Conservation (phyloP, 345 rosid genomes). For the Kandelia obovata region DNA sequence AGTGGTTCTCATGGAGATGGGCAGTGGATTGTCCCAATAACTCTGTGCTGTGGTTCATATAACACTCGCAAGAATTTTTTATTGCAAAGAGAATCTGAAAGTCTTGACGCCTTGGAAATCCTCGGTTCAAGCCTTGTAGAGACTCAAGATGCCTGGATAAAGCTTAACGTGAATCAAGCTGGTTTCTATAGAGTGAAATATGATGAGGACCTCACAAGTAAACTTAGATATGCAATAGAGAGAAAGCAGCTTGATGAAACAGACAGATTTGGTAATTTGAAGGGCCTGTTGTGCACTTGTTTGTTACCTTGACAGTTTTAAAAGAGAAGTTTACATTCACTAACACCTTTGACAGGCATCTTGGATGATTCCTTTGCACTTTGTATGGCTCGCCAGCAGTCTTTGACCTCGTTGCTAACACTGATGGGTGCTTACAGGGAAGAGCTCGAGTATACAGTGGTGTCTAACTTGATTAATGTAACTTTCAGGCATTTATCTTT, state of each 20-base stretch:
- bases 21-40: slow-evolving; percentile 95
- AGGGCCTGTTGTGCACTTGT: slow-evolving; percentile 2
- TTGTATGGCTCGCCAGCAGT: slow-evolving; percentile 82
- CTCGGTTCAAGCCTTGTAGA: slow-evolving; percentile 23
- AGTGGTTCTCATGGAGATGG: slow-evolving; percentile 82
- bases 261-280: slow-evolving; percentile 73
- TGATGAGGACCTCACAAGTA: slow-evolving; percentile 72
- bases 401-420: slow-evolving; percentile 75
- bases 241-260: slow-evolving; percentile 53
- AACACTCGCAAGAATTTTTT: slow-evolving; percentile 60
- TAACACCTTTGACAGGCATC: slow-evolving; percentile 48
- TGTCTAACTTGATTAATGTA: slow-evolving; percentile 80
- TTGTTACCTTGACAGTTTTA: slow-evolving; percentile 10
- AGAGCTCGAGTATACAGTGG: slow-evolving; percentile 76
- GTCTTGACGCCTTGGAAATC: slow-evolving; percentile 43
- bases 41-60: slow-evolving; percentile 76
- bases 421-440: slow-evolving; percentile 71
- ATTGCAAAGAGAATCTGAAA: slow-evolving; percentile 58
- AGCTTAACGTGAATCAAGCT: slow-evolving; percentile 74
- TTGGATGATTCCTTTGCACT: slow-evolving; percentile 93
- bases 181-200: slow-evolving; percentile 96
- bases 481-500: slow-evolving; percentile 19
- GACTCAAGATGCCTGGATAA: slow-evolving; percentile 52
- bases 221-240: slow-evolving; percentile 69
- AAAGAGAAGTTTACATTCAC: slow-evolving; percentile 14